These are phyloP conservation scores for Leersia perrieri DNA, from an alignment of 176 grass and related monocot genomes.

Conservation along the genomic window DNA sequence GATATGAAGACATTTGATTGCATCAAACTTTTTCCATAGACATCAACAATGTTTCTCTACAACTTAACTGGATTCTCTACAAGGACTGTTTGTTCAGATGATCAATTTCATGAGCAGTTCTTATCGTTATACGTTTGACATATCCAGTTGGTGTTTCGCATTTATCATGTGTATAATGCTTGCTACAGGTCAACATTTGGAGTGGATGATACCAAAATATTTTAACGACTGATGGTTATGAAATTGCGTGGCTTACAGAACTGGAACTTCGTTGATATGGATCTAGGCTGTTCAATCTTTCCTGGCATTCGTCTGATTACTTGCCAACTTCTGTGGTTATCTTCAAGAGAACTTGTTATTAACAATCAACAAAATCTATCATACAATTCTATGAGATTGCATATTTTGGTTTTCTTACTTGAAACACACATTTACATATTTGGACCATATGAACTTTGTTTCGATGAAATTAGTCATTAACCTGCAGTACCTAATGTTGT, in stretches of 20 bases:
- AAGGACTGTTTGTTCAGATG: neutral
- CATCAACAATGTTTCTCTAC: too few relatives aligned
- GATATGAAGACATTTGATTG: neutral
- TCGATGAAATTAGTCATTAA: too few relatives aligned
- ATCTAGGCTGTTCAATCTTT: neutral
- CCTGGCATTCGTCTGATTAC: too few relatives aligned
- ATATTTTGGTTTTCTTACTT: too few relatives aligned
- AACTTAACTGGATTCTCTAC: too few relatives aligned
- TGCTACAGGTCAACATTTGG: neutral
- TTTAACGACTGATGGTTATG: neutral
- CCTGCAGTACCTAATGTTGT: too few relatives aligned
- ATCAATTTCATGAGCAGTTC: neutral
- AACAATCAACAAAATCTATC: neutral
- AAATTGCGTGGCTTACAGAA: neutral
- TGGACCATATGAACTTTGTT: neutral
- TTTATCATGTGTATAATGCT: neutral
- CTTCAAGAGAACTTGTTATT: too few relatives aligned
- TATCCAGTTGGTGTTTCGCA: neutral
- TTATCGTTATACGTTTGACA: too few relatives aligned
- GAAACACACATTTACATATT: too few relatives aligned
- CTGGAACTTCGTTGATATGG: neutral
- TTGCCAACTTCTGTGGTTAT: neutral
- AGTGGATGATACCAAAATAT: neutral
- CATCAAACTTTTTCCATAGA: neutral
- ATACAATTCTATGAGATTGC: neutral